Evolutionary conservation across 1,284 basidiomycete species (phyloP).

Genomic region (Moesziomyces sp.): DNA sequence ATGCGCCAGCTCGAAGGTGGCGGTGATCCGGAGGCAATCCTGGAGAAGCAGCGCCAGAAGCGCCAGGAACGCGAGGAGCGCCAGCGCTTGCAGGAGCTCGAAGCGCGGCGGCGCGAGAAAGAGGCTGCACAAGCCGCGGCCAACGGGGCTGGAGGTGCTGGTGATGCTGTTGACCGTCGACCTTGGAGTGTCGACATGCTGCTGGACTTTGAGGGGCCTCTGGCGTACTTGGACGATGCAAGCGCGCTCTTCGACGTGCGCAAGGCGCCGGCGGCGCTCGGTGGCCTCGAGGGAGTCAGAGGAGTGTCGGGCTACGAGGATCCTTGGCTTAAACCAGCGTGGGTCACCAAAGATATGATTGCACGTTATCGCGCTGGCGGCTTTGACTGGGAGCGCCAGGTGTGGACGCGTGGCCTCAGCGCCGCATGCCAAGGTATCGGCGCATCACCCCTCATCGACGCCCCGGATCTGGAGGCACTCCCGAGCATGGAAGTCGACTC

Average conservation of each 20-base stretch:
- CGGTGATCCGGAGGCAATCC: constrained; percentile 51
- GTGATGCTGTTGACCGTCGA: constrained; percentile 18
- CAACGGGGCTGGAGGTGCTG: constrained; percentile 8
- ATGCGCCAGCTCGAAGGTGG: constrained; percentile 58
- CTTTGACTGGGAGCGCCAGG: constrained; percentile 58
- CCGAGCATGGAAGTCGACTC: constrained; percentile 40
- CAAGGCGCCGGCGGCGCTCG: constrained; percentile 45
- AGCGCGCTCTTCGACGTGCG: constrained; percentile 41
- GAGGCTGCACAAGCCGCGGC: constrained; percentile 27
- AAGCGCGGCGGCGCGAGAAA: constrained; percentile 31
- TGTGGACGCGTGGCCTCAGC: constrained; percentile 53
- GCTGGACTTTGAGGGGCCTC: constrained; percentile 58
- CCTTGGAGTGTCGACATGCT: constrained; percentile 54
- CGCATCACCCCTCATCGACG: constrained; percentile 21
- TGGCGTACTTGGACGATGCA: constrained; percentile 59
- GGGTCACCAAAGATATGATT: constrained; percentile 34
- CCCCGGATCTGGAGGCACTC: background rate
- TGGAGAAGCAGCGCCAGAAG: constrained; percentile 46
- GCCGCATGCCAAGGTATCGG: constrained; percentile 53
- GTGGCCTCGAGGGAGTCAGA: constrained; percentile 46
- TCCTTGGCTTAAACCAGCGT: constrained; percentile 55
- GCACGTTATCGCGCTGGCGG: constrained; percentile 59
- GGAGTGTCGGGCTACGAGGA: constrained; percentile 53
- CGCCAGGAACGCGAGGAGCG: constrained; percentile 49
- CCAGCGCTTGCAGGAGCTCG: constrained; percentile 27